Base-by-base conservation (phyloP, 2,329 filamentous ascomycete species). In the Cyphellophora europaea region DNA sequence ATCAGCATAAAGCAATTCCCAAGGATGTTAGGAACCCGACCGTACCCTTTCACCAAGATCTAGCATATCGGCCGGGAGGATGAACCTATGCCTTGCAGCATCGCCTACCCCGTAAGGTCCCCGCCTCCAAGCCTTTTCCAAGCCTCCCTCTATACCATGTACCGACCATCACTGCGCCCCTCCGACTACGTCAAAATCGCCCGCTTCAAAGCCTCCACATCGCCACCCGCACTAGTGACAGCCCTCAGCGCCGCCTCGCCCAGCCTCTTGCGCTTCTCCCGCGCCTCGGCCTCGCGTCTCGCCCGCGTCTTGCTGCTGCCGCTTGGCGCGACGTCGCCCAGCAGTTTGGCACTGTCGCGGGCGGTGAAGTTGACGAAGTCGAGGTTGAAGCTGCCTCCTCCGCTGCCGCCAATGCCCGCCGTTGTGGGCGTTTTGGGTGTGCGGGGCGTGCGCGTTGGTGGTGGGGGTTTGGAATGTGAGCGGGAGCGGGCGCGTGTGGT, bases 281-380 rank as follows among this genome's bases (percentile, higher is more conserved):
- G 68, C 2, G 85, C 85, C 63, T 95, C 89, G 56, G 85, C 82
- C 58, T 96, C 89, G 33, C 91, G 67, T 36, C 87, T 66, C n/a
- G 86, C 86, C 56, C 95, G 95, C 6, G 91, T 96, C 72, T 96
- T 96, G 47, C 77, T 83, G 48, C 79, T 87, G 6, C 91, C 91
- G 45, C 81, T 88, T 1, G 89, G 89, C 30, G 91, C 91, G 10
- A 98, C 91, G 4, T 88, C 89, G 5, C 76, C 85, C 58, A 98
- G 74, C 28, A 98, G 79, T 53, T 82, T 75, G 11, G 72, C 66
- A 50, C 78, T 79, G 57, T 98, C 88, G 32, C 71, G 67, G 1
- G 86, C 79, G 1, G 88, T 95, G 60, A 83, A 94, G 58, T 96
- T 96, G 44, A 94, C 84, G 53, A 96, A 96, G 45, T 43, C 23